A percentile compares a stretch with the other conserved stretches of the same genome.
Evolutionary conservation across 139 green algal species (phyloP).

Genomic region (Ulvella scutata): DNA sequence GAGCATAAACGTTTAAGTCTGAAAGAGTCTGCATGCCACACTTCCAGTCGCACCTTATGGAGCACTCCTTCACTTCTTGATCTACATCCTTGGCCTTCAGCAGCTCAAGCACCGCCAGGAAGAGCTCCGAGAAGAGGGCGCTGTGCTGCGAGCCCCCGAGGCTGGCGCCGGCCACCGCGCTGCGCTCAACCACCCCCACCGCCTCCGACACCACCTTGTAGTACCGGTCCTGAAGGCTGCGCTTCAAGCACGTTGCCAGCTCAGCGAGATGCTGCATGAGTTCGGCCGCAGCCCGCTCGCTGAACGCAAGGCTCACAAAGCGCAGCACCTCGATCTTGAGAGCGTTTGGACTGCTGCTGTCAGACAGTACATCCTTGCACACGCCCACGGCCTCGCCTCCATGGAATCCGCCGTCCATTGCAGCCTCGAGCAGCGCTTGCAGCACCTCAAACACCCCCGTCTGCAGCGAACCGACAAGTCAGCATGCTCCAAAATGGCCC

Average conservation of each 20-base stretch:
- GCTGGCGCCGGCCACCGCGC: not conserved
- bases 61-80: conserved; percentile 82
- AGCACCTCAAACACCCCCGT: conserved; percentile 53
- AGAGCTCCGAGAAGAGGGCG: conserved; percentile 31
- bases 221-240: conserved; percentile 54
- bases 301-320: conserved; percentile 58
- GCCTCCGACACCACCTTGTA: conserved; percentile 67
- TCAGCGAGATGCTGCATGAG: conserved; percentile 38
- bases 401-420: not conserved
- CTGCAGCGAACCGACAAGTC: not conserved
- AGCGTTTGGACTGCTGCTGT: conserved; percentile 11
- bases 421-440: conserved; percentile 46
- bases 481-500: too few relatives aligned
- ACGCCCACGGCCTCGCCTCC: not conserved
- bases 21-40: too few relatives aligned
- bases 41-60: conserved; percentile 63
- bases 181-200: conserved; percentile 52
- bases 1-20: too few relatives aligned
- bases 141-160: conserved; percentile 9
- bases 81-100: conserved; percentile 62
- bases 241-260: conserved; percentile 38
- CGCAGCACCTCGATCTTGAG: conserved; percentile 87
- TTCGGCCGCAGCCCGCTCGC: conserved; percentile 17
- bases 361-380: not conserved
- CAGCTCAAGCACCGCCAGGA: conserved; percentile 24